phyloP scores from a whole-genome alignment of 257 asterid genomes.

The Orobanche coerulescens region DNA sequence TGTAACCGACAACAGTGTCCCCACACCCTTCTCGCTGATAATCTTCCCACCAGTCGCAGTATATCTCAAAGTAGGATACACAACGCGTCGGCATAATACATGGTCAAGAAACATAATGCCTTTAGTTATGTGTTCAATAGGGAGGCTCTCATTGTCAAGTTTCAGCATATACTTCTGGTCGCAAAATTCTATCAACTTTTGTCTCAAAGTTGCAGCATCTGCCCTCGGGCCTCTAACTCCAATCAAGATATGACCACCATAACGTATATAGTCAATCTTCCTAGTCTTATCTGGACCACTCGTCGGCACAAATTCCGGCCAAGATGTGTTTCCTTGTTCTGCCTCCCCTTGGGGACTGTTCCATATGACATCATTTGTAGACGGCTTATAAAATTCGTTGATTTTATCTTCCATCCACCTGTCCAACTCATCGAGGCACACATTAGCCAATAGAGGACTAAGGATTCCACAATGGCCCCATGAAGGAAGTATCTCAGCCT shows the following conservation, averaged over 20 bases:
- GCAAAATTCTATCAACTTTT: conserved; percentile 80
- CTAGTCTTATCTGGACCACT: conserved; percentile 95
- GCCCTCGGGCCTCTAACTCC: conserved; percentile 97
- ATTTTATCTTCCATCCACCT: conserved; percentile 88
- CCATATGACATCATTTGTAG: conserved; percentile 90
- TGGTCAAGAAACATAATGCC: conserved; percentile 98
- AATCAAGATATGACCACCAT: conserved; percentile 85
- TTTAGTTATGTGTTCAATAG: conserved; percentile 92
- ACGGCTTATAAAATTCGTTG: conserved; percentile 76
- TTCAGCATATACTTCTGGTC: conserved; percentile 83
- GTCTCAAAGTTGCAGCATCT: conserved; percentile 83
- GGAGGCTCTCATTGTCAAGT: conserved; percentile 87
- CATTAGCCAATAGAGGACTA: conserved; percentile 83
- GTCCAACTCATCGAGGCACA: conserved; percentile 87
- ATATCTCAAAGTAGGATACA: conserved; percentile 85
- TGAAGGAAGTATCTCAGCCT: conserved; percentile 74
- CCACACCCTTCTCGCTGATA: conserved; percentile 95
- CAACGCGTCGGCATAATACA: conserved; percentile 87
- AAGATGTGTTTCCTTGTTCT: conserved; percentile 91
- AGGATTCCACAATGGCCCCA: conserved; percentile 99
- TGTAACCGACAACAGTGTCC: conserved; percentile 83
- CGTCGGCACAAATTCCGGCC: conserved; percentile 98
- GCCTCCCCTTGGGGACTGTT: conserved; percentile 66
- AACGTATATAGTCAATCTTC: conserved; percentile 85
- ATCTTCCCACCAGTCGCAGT: conserved; percentile 98